phyloP scores from a whole-genome alignment of 2,329 filamentous ascomycete species.

The Grosmannia serpens region DNA sequence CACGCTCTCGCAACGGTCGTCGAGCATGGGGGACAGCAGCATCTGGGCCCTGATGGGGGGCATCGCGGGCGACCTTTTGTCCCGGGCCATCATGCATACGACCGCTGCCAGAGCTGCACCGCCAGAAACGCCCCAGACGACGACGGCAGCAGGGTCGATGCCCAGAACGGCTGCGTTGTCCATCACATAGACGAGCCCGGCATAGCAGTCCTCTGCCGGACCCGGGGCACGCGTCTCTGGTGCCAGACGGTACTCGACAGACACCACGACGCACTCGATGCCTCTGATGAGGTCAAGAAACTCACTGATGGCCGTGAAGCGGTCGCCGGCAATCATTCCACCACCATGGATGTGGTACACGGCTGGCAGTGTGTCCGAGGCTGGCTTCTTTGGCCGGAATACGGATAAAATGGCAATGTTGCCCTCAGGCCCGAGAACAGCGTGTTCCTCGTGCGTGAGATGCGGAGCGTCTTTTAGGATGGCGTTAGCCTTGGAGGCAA shows the following conservation, averaged over 20 bases:
- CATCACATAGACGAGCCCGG: neutral
- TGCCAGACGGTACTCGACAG: conserved; percentile 1
- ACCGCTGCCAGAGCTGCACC: neutral
- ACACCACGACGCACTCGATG: neutral
- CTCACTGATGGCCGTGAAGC: neutral
- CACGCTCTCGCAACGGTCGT: neutral
- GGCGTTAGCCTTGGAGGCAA: neutral
- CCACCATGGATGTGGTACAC: conserved; percentile 1
- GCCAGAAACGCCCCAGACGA: neutral
- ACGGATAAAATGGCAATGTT: neutral
- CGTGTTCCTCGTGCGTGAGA: neutral
- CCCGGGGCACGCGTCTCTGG: conserved; percentile 1
- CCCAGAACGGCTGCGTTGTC: neutral
- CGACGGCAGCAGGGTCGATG: neutral
- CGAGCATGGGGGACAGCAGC: neutral
- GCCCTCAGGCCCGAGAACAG: neutral
- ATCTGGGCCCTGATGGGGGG: neutral
- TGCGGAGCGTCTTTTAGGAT: neutral
- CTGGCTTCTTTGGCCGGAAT: neutral
- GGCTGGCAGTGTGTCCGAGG: neutral
- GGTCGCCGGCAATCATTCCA: neutral
- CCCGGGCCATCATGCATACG: neutral
- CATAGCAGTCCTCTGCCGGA: neutral
- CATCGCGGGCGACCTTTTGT: neutral
- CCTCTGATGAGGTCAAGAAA: neutral